phyloP scores from a whole-genome alignment of 371 early-diverging fungal species.

The Mucor piriformis region DNA sequence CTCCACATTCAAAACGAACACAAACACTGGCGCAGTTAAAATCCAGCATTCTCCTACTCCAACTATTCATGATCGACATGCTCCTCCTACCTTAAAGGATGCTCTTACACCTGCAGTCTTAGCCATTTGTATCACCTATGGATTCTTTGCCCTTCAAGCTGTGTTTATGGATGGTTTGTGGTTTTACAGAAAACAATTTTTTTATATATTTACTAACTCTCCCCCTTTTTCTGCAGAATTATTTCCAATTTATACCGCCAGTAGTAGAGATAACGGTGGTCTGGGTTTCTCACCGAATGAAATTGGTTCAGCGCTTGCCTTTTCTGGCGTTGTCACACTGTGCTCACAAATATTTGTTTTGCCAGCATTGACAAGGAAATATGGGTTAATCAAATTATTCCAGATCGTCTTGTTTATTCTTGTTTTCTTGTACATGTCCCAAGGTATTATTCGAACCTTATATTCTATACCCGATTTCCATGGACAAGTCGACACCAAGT shows the following conservation, averaged over 20 bases:
- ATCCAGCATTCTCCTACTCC: constrained; percentile 32
- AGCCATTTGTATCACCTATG: constrained; percentile 39
- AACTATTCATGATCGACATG: constrained; percentile 18
- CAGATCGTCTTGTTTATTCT: constrained; percentile 43
- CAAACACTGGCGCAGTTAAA: neutral
- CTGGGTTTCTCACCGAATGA: constrained; percentile 57
- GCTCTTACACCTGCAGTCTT: constrained; percentile 42
- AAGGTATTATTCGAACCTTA: constrained; percentile 38
- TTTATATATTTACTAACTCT: neutral
- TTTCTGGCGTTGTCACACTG: constrained; percentile 57
- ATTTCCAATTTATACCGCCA: constrained; percentile 66
- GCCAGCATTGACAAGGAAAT: constrained; percentile 49
- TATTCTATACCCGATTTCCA: constrained; percentile 34
- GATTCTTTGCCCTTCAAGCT: constrained; percentile 37
- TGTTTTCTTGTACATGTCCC: constrained; percentile 46
- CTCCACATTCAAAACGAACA: constrained; percentile 24
- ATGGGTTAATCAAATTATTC: constrained; percentile 57
- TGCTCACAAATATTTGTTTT: constrained; percentile 62
- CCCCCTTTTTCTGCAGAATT: constrained; percentile 40
- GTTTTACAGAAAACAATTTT: neutral
- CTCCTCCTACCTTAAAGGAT: constrained; percentile 33
- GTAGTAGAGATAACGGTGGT: constrained; percentile 57
- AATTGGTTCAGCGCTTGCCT: constrained; percentile 64
- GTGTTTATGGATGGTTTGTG: constrained; percentile 46
- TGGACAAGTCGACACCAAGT: constrained; percentile 36